phyloP scores from a whole-genome alignment of 805 yeast species.

The Wickerhamiella vanderwaltii region DNA sequence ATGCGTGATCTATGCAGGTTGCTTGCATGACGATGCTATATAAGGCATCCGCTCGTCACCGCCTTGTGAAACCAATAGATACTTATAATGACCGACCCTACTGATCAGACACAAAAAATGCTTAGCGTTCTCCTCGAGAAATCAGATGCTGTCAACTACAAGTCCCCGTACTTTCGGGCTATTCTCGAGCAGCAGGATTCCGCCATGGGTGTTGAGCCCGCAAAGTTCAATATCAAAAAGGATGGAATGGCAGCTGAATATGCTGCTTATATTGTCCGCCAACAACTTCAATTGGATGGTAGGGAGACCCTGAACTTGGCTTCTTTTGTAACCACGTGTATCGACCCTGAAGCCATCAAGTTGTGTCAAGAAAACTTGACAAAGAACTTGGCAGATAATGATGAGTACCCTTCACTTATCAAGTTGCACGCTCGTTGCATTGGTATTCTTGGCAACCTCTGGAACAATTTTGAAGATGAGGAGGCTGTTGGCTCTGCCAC shows the following conservation, averaged over 20 bases:
- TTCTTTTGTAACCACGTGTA: conserved; percentile 70
- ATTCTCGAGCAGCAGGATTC: background rate
- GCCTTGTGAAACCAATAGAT: too few relatives aligned
- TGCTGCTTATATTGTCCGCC: conserved; percentile 53
- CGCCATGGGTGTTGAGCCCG: conserved; percentile 18
- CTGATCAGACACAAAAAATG: background rate
- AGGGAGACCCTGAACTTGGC: conserved; percentile 76
- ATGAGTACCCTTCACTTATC: conserved; percentile 79
- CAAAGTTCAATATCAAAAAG: conserved; percentile 52
- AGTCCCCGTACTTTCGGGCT: background rate
- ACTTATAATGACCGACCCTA: too few relatives aligned
- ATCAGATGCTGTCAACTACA: background rate
- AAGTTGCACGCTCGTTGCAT: conserved; percentile 74
- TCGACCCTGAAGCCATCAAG: conserved; percentile 41
- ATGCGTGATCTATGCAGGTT: too few relatives aligned
- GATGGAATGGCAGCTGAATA: conserved; percentile 40
- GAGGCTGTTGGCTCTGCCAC: conserved; percentile 76
- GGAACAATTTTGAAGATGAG: conserved; percentile 53
- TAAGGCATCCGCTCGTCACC: too few relatives aligned
- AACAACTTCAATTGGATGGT: conserved; percentile 73
- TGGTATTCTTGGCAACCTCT: conserved; percentile 61
- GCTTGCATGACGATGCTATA: too few relatives aligned
- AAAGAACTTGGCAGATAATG: conserved; percentile 85
- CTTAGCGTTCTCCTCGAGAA: background rate
- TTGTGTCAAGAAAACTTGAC: conserved; percentile 60